Percentiles rank a stretch among this genome's conserved stretches.
Evolutionary conservation across 2,329 filamentous ascomycete genomes (phyloP).

Genomic region (Ophiostoma sp.): DNA sequence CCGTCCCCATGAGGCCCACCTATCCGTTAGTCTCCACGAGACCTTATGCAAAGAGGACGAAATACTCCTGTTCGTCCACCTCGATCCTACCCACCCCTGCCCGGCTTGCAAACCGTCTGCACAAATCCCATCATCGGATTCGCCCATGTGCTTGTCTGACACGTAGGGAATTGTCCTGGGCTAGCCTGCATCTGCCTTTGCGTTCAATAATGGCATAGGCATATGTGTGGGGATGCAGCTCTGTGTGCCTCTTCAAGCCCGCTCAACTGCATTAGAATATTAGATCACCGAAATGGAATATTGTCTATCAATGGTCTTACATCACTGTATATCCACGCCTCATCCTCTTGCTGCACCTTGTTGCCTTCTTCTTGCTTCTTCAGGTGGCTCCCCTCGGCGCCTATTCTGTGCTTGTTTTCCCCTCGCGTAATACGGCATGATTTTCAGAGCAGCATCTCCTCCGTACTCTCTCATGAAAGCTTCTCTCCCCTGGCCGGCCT

Average conservation of each 20-base stretch:
- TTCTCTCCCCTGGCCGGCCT: background rate
- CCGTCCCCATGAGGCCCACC: background rate
- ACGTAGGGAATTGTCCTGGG: conserved; percentile 18
- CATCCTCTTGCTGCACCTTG: background rate
- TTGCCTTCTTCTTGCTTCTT: background rate
- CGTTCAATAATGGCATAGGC: conserved; percentile 13
- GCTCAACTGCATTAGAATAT: background rate
- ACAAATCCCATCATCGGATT: conserved; percentile 26
- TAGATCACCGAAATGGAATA: background rate
- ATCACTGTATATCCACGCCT: no score
- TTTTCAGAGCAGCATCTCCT: background rate
- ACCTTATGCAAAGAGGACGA: background rate
- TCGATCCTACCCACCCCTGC: conserved; percentile 9
- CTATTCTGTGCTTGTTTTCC: background rate
- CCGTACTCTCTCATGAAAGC: background rate
- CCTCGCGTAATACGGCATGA: no score
- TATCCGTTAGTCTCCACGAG: background rate
- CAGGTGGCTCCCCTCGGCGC: background rate
- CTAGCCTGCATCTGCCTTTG: conserved; percentile 15
- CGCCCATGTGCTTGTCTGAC: conserved; percentile 24
- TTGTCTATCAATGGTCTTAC: no score
- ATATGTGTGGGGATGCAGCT: conserved; percentile 5
- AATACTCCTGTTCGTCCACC: background rate
- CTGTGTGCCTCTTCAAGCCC: background rate
- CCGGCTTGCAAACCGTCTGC: background rate